A percentile compares a stretch with the other conserved stretches of the same genome.
These are phyloP conservation scores for Tremella fuciformis DNA, from an alignment of 768 basidiomycete genomes.

Conservation along the genomic window DNA sequence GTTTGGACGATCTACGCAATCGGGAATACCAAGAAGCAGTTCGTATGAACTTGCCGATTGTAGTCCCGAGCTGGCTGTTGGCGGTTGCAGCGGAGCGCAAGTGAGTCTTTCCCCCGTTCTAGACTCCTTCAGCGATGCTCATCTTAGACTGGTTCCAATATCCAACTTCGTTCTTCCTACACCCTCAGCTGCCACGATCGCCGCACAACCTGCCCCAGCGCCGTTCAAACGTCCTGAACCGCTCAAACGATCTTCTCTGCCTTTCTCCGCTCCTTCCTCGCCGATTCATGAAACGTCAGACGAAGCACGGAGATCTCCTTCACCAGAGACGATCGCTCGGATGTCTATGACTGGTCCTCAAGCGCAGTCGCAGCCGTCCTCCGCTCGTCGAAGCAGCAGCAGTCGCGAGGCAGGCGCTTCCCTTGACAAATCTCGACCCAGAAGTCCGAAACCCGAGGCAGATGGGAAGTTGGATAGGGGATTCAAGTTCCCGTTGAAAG, in stretches of 20 bases:
- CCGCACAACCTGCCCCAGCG: constrained; percentile 28
- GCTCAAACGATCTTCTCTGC: constrained; percentile 39
- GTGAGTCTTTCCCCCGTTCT: constrained; percentile 55
- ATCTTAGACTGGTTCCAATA: constrained; percentile 46
- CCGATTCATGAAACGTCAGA: constrained; percentile 24
- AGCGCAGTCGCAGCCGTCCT: constrained; percentile 8
- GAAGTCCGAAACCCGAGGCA: constrained; percentile 49
- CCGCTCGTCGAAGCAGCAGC: constrained; percentile 5
- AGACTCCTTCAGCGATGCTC: not conserved
- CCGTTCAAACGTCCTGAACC: constrained; percentile 47
- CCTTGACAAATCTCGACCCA: constrained; percentile 29
- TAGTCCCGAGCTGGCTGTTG: constrained; percentile 90
- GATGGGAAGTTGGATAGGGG: constrained; percentile 49
- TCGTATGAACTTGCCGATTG: constrained; percentile 88
- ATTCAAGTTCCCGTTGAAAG: constrained; percentile 45
- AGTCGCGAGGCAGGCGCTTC: constrained; percentile 8
- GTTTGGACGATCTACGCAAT: constrained; percentile 53
- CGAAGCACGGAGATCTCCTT: constrained; percentile 32
- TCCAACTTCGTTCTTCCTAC: constrained; percentile 42
- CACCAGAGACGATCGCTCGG: constrained; percentile 49
- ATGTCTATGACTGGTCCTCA: constrained; percentile 43
- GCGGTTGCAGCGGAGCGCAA: constrained; percentile 82
- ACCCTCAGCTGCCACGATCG: constrained; percentile 21
- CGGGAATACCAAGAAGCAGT: constrained; percentile 93
- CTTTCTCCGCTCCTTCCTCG: constrained; percentile 37